Evolutionary conservation across 2,329 filamentous ascomycete species (phyloP).

Genomic region (Diaporthe ilicicola): DNA sequence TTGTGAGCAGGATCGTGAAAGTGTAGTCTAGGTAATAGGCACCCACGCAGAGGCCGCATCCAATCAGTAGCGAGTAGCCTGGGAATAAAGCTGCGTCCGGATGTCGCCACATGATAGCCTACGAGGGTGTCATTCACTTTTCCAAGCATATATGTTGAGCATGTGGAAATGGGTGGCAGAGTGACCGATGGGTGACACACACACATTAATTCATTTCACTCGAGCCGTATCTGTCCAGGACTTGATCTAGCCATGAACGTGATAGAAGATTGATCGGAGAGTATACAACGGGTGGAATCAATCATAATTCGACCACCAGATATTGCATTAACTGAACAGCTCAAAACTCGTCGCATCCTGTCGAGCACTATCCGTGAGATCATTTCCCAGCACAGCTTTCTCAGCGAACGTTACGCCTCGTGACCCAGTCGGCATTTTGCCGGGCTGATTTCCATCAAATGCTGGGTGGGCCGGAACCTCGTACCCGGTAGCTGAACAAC

Average conservation of each 20-base stretch:
- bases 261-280: background rate
- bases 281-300: constrained; percentile 6
- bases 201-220: background rate
- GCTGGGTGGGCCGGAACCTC: constrained; percentile 20
- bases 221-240: background rate
- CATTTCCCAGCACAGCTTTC: background rate
- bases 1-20: background rate
- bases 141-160: too few relatives aligned
- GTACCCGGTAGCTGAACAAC: constrained; percentile 20
- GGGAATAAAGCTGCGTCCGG: background rate
- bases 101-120: too few relatives aligned
- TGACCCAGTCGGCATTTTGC: constrained; percentile 14
- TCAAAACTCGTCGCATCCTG: constrained; percentile 6
- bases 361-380: background rate
- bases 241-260: too few relatives aligned
- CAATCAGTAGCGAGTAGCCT: background rate
- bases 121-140: background rate
- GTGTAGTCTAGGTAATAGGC: too few relatives aligned
- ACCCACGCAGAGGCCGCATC: background rate
- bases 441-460: constrained; percentile 22
- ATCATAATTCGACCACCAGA: constrained; percentile 15
- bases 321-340: constrained; percentile 29
- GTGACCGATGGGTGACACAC: background rate
- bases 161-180: background rate
- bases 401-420: constrained; percentile 20